phyloP scores from a whole-genome alignment of 352 stramenopile species.

The Sclerospora graminicola region DNA sequence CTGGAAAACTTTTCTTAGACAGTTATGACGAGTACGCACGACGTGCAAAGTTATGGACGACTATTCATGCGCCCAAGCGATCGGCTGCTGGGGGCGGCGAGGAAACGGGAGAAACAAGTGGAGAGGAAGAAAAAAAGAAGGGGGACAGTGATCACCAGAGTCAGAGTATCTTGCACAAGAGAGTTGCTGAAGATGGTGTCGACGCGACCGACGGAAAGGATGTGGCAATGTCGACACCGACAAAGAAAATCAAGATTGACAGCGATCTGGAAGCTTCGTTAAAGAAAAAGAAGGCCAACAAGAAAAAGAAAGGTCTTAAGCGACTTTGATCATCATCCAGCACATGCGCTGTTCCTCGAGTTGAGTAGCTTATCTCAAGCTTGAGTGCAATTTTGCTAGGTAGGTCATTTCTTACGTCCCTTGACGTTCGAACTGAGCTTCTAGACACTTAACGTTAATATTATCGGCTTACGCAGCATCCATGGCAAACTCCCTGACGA shows the following conservation, averaged over 20 bases:
- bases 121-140: slow-evolving; percentile 13
- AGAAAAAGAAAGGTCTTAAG: slow-evolving; percentile 71
- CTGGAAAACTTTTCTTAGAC: slow-evolving; percentile 98
- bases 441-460: too few relatives aligned
- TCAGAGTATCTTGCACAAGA: slow-evolving; percentile 9
- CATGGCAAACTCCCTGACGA: too few relatives aligned
- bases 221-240: slow-evolving; percentile 5
- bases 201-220: slow-evolving; percentile 9
- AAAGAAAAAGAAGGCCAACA: slow-evolving; percentile 56
- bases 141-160: neutral
- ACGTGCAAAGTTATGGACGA: slow-evolving; percentile 84
- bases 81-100: slow-evolving; percentile 14
- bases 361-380: neutral
- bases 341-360: neutral
- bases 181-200: slow-evolving; percentile 8
- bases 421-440: too few relatives aligned
- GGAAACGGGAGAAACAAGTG: slow-evolving; percentile 13
- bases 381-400: slow-evolving; percentile 7
- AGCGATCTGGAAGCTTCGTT: slow-evolving; percentile 25
- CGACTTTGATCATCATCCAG: slow-evolving; percentile 32
- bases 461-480: too few relatives aligned
- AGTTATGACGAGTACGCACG: slow-evolving; percentile 96
- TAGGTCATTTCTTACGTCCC: too few relatives aligned
- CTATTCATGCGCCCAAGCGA: slow-evolving; percentile 79
- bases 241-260: slow-evolving; percentile 37